Conservation (phyloP, 192 early-diverging fungal genomes). For the Gamsiella multidivaricata region DNA sequence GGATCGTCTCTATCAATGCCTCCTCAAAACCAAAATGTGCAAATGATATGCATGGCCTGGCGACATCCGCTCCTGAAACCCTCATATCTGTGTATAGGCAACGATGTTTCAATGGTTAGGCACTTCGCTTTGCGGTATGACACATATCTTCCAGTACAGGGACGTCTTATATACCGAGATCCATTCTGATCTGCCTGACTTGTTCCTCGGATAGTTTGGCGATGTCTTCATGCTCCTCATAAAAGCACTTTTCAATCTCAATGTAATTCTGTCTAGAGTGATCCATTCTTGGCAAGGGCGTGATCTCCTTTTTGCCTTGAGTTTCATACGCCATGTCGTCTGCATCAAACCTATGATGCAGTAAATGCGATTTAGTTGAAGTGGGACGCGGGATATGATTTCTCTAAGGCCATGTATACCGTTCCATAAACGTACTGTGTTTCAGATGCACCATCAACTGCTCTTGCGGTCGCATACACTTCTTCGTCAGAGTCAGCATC, state of each 20-base stretch:
- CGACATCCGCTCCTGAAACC: conserved; percentile 70
- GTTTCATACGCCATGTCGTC: conserved; percentile 30
- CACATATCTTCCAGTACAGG: too few species aligned
- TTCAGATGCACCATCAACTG: conserved; percentile 65
- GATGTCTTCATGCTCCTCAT: conserved; percentile 83
- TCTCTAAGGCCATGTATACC: neutral
- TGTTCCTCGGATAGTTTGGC: conserved; percentile 66
- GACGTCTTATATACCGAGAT: conserved; percentile 52
- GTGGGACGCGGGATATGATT: neutral
- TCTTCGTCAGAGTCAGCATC: conserved; percentile 84
- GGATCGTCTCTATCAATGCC: conserved; percentile 67
- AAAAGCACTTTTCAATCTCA: conserved; percentile 81
- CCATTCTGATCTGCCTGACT: conserved; percentile 63
- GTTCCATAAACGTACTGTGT: conserved; percentile 24
- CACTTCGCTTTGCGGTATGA: too few species aligned
- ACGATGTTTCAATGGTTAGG: neutral
- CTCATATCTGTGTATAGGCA: conserved; percentile 61
- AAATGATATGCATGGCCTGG: conserved; percentile 85
- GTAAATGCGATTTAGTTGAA: conserved; percentile 6
- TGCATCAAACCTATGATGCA: conserved; percentile 12
- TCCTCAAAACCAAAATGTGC: conserved; percentile 88
- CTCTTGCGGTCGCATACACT: conserved; percentile 83
- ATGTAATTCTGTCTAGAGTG: conserved; percentile 74
- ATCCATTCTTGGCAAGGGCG: conserved; percentile 71
- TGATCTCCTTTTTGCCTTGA: conserved; percentile 70